A percentile compares a stretch with the other conserved stretches of the same genome.
Evolutionary conservation across 345 rosid genomes (phyloP).

Genomic region (Aquilaria malaccensis): DNA sequence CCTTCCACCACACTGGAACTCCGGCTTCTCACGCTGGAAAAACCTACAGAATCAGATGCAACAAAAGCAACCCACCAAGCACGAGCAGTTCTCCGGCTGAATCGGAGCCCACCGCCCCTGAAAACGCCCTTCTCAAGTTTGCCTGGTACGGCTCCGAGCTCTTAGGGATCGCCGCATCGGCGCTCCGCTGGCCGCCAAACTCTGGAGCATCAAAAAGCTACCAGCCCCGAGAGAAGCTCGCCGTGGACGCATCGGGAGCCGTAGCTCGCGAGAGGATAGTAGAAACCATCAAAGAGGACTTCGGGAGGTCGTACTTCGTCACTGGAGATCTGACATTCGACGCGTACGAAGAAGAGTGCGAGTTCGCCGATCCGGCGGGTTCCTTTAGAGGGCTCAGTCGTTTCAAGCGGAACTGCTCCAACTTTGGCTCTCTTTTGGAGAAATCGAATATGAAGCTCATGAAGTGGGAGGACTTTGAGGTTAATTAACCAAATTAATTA

Average conservation of each 20-base stretch:
- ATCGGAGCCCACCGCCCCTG: constrained; percentile 32
- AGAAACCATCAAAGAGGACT: constrained; percentile 63
- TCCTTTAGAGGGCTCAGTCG: constrained; percentile 85
- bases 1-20: constrained; percentile 5
- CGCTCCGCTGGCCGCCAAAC: constrained; percentile 40
- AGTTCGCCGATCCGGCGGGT: constrained; percentile 96
- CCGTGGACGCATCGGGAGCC: constrained; percentile 41
- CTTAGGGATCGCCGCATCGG: constrained; percentile 83
- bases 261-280: constrained; percentile 55
- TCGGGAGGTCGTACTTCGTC: constrained; percentile 74
- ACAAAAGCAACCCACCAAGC: constrained; percentile 16
- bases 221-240: constrained; percentile 18
- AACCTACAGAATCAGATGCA: constrained; percentile 27
- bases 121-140: constrained; percentile 64
- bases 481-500: constrained; percentile 8
- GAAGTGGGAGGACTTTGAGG: constrained; percentile 91
- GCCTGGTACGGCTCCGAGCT: constrained; percentile 98
- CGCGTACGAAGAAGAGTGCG: constrained; percentile 84
- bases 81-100: constrained; percentile 24
- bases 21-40: constrained; percentile 12
- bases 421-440: constrained; percentile 73
- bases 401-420: constrained; percentile 85
- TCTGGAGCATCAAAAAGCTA: constrained; percentile 1
- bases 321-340: constrained; percentile 72
- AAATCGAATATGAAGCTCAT: constrained; percentile 83